Conservation (phyloP, 2,329 filamentous ascomycete genomes). For the Ustulina deusta region DNA sequence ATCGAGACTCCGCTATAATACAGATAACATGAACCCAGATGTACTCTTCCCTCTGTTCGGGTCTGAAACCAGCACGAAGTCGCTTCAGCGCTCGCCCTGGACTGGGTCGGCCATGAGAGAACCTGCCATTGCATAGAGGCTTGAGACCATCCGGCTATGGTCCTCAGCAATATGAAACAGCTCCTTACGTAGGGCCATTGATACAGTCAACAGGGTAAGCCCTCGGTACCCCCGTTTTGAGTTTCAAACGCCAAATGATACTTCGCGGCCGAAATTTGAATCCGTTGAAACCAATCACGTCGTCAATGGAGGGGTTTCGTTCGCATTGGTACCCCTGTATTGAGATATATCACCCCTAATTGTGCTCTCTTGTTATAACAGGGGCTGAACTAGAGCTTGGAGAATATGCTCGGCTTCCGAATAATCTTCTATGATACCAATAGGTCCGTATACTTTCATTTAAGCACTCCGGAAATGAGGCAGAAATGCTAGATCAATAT, state of each 20-base stretch:
- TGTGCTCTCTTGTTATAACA: background rate
- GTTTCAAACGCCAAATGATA: background rate
- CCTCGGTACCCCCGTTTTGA: background rate
- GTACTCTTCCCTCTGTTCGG: background rate
- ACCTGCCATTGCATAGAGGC: background rate
- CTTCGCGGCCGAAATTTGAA: background rate
- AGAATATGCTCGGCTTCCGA: too few relatives aligned
- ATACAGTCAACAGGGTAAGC: background rate
- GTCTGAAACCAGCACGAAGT: background rate
- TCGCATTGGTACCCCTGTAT: background rate
- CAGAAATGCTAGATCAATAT: too few relatives aligned
- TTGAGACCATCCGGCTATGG: background rate
- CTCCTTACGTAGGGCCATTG: background rate
- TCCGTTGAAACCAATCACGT: background rate
- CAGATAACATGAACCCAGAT: background rate
- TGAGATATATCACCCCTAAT: background rate
- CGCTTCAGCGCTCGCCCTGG: background rate
- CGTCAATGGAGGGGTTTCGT: background rate
- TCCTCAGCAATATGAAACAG: slow-evolving; percentile 6
- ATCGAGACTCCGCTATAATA: background rate
- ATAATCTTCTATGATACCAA: too few relatives aligned
- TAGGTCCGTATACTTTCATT: too few relatives aligned
- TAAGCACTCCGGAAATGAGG: too few relatives aligned
- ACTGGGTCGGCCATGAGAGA: background rate
- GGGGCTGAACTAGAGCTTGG: too few relatives aligned